These are phyloP conservation scores for Globisporangium radiosum DNA, from an alignment of 352 stramenopile species.

Conservation along the genomic window DNA sequence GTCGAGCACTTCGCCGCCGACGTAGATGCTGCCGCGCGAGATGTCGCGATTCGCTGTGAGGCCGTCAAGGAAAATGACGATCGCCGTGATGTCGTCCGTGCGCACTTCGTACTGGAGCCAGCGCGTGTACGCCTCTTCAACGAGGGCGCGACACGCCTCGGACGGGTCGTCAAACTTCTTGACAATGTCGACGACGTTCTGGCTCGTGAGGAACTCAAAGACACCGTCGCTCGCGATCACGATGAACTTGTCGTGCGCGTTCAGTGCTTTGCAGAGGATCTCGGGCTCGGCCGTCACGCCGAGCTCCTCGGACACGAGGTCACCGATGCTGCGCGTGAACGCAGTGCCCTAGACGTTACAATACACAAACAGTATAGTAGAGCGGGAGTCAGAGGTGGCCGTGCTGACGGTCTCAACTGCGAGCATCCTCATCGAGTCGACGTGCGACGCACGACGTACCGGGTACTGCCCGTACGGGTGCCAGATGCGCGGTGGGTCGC, in stretches of 20 bases:
- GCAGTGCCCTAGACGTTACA: conserved; percentile 81
- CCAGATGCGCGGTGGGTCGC: conserved; percentile 91
- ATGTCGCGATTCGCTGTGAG: conserved; percentile 47
- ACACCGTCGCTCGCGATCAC: conserved; percentile 92
- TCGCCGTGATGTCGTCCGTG: conserved; percentile 93
- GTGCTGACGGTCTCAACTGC: too few relatives aligned
- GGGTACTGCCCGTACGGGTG: conserved; percentile 83
- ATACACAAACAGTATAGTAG: neutral
- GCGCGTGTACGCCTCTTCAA: conserved; percentile 90
- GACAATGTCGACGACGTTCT: conserved; percentile 91
- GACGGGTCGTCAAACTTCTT: conserved; percentile 81
- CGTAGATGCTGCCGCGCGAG: conserved; percentile 76
- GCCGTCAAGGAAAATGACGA: conserved; percentile 82
- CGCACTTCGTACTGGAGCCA: conserved; percentile 93
- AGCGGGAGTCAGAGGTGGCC: too few relatives aligned
- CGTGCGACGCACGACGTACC: conserved; percentile 18
- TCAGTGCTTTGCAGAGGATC: conserved; percentile 86
- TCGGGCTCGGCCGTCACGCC: conserved; percentile 91
- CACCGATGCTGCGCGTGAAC: conserved; percentile 97
- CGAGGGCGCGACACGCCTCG: conserved; percentile 84
- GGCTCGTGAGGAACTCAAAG: conserved; percentile 94
- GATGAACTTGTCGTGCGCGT: conserved; percentile 88
- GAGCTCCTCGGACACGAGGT: conserved; percentile 90
- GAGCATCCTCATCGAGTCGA: too few relatives aligned
- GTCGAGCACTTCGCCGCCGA: conserved; percentile 72